phyloP scores from a whole-genome alignment of 176 grass and related monocot genomes.

The Phyllostachys edulis region DNA sequence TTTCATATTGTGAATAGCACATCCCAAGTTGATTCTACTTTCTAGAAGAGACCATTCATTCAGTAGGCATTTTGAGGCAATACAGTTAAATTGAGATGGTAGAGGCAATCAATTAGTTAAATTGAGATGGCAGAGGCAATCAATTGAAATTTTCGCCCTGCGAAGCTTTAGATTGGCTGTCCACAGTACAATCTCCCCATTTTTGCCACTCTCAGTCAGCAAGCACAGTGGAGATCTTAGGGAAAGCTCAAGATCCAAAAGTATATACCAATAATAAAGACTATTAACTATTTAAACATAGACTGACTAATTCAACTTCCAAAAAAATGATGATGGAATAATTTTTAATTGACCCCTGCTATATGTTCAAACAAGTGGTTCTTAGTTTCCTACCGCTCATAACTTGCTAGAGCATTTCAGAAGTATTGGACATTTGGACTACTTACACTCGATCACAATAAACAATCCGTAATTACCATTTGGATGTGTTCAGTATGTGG shows the following conservation, averaged over 20 bases:
- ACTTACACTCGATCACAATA: not conserved
- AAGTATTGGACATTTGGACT: not conserved
- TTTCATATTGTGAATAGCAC: not conserved
- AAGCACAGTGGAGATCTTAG: not conserved
- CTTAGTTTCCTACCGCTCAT: not conserved
- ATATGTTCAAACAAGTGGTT: not conserved
- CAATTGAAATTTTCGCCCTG: not conserved
- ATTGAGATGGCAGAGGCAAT: not conserved
- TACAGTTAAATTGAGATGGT: no score
- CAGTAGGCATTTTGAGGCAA: not conserved
- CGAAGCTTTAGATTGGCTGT: not conserved
- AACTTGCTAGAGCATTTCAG: not conserved
- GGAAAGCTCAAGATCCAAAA: not conserved
- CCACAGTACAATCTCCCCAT: not conserved
- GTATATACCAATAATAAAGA: not conserved
- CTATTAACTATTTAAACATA: not conserved
- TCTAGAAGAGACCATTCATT: not conserved
- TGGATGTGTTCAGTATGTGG: not conserved
- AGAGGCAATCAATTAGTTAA: not conserved
- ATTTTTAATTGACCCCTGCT: not conserved
- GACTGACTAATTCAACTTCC: constrained; percentile 8
- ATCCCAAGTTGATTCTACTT: not conserved
- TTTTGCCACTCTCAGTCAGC: not conserved
- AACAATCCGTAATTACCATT: not conserved
- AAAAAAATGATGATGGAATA: not conserved